Percentiles rank a stretch among this genome's conserved stretches.
Conservation (phyloP, 768 basidiomycete species). For the Phlegmacium glaucopus region DNA sequence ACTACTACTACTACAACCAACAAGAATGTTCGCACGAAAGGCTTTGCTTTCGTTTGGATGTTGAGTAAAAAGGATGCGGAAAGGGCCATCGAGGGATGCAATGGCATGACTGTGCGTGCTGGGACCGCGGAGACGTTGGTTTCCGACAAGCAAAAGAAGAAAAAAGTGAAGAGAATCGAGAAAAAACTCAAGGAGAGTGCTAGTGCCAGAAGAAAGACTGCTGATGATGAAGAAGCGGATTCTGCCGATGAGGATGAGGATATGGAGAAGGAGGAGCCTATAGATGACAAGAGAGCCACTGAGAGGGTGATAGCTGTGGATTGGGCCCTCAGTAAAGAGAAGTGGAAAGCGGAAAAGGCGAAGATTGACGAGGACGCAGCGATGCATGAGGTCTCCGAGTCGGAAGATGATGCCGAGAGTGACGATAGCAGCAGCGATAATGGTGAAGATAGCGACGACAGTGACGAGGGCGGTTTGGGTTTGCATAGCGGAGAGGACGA, state of each 20-base stretch:
- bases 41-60: conserved; percentile 97
- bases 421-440: conserved; percentile 21
- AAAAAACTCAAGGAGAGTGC: conserved; percentile 39
- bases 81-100: conserved; percentile 72
- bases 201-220: conserved; percentile 20
- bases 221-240: conserved; percentile 30
- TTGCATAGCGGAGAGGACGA: conserved; percentile 41
- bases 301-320: conserved; percentile 86
- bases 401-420: conserved; percentile 23
- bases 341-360: conserved; percentile 80
- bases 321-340: conserved; percentile 94
- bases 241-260: conserved; percentile 19
- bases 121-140: conserved; percentile 58
- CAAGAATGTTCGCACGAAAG: conserved; percentile 47
- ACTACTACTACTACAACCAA: conserved; percentile 20
- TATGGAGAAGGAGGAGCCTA: conserved; percentile 19
- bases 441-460: conserved; percentile 34
- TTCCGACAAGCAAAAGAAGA: conserved; percentile 64
- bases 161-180: conserved; percentile 56
- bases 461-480: conserved; percentile 41
- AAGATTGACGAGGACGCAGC: conserved; percentile 42
- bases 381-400: conserved; percentile 31
- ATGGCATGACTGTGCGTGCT: conserved; percentile 66
- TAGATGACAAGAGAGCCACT: conserved; percentile 30
- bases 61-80: conserved; percentile 82